phyloP scores from a whole-genome alignment of 2,329 filamentous ascomycete species.

The Cladosporium sphaerospermum region DNA sequence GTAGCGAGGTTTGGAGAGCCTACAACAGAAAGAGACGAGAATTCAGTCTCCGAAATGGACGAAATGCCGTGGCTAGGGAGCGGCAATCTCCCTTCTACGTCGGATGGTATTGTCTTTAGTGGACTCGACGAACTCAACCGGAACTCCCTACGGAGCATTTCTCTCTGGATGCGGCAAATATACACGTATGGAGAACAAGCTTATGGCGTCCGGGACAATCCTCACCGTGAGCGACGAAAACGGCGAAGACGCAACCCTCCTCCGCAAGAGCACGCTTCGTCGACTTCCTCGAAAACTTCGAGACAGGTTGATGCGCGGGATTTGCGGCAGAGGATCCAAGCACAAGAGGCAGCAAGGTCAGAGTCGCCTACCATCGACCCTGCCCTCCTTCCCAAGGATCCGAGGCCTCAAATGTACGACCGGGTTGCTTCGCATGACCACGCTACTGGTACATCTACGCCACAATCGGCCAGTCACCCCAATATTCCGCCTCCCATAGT shows the following conservation, averaged over 20 bases:
- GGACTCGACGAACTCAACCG: slow-evolving; percentile 69
- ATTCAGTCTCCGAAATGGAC: slow-evolving; percentile 20
- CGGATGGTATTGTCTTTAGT: slow-evolving; percentile 82
- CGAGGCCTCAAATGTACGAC: slow-evolving; percentile 25
- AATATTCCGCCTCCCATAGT: slow-evolving; percentile 44
- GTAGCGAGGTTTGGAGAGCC: slow-evolving; percentile 76
- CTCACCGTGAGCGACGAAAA: slow-evolving; percentile 56
- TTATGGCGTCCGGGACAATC: slow-evolving; percentile 78
- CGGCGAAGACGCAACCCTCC: slow-evolving; percentile 35
- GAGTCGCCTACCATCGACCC: slow-evolving; percentile 11
- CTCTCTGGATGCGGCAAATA: slow-evolving; percentile 82
- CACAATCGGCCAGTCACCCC: slow-evolving; percentile 19
- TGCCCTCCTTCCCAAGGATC: slow-evolving; percentile 32
- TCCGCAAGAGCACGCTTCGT: slow-evolving; percentile 23
- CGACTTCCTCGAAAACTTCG: background rate
- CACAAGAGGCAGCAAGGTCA: slow-evolving; percentile 3
- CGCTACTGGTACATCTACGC: slow-evolving; percentile 13
- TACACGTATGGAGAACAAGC: slow-evolving; percentile 77
- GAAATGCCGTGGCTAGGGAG: slow-evolving; percentile 63
- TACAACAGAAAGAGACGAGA: slow-evolving; percentile 25
- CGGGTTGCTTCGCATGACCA: slow-evolving; percentile 24
- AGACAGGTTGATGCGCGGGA: background rate
- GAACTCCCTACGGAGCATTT: slow-evolving; percentile 64
- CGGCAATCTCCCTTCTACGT: slow-evolving; percentile 59
- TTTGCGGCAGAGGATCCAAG: slow-evolving; percentile 10